Conservation (phyloP, 164 flowering plant species). For the Macadamia tetraphylla region DNA sequence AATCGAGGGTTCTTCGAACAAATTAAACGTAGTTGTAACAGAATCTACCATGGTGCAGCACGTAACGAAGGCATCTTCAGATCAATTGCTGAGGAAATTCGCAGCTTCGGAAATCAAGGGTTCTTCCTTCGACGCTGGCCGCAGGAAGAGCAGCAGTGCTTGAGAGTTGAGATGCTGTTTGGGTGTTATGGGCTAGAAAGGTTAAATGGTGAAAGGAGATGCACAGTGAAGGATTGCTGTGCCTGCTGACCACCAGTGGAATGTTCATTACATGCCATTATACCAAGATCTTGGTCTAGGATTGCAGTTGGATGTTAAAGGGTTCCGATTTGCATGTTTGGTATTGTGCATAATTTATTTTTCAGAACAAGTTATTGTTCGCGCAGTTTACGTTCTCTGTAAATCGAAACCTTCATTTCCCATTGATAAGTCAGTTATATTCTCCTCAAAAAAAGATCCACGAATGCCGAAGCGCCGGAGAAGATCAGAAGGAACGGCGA, state of each 20-base stretch:
- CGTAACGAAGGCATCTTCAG: slow-evolving; percentile 66
- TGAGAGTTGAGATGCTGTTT: slow-evolving; percentile 10
- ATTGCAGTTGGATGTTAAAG: slow-evolving; percentile 1
- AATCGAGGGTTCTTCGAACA: slow-evolving; percentile 61
- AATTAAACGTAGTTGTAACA: slow-evolving; percentile 29
- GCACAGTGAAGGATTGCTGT: slow-evolving; percentile 3
- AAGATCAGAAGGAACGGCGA: slow-evolving; percentile 3
- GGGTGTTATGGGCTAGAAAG: background rate
- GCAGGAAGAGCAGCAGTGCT: slow-evolving; percentile 30
- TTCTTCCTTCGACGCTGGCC: background rate
- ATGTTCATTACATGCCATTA: background rate
- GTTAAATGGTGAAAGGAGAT: slow-evolving; percentile 3
- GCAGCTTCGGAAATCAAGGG: slow-evolving; percentile 38
- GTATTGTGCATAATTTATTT: slow-evolving; percentile 21
- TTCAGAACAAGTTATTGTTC: slow-evolving; percentile 7
- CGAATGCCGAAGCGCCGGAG: slow-evolving; percentile 32
- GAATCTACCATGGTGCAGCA: slow-evolving; percentile 47
- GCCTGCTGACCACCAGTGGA: slow-evolving; percentile 1
- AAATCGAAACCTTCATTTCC: slow-evolving; percentile 14
- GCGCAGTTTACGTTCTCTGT: slow-evolving; percentile 13
- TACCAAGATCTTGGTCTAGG: background rate
- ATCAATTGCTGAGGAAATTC: slow-evolving; percentile 74
- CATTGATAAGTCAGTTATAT: slow-evolving; percentile 2
- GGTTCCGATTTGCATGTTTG: slow-evolving; percentile 14
- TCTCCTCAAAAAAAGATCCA: slow-evolving; percentile 12